A percentile compares a stretch with the other conserved stretches of the same genome.
These are phyloP conservation scores for Xylaria sp. DNA, from an alignment of 495 filamentous ascomycete genomes.

Conservation along the genomic window DNA sequence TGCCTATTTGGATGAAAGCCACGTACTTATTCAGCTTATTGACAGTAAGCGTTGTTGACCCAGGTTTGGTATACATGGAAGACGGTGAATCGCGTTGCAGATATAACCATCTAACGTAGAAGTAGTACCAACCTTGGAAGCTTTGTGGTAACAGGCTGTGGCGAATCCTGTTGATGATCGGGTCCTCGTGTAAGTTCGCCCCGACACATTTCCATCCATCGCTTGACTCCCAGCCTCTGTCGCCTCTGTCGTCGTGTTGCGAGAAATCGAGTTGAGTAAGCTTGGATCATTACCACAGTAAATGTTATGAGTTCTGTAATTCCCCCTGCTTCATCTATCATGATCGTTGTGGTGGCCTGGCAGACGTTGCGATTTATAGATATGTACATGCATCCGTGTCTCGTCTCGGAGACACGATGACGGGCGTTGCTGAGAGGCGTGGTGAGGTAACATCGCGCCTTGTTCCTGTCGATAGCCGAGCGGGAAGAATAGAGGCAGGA, in stretches of 20 bases:
- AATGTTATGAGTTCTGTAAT: not conserved
- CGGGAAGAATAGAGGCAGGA: conserved; percentile 2
- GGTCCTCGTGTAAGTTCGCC: not conserved
- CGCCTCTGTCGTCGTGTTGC: not conserved
- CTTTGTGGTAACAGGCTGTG: not conserved
- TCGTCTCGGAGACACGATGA: not conserved
- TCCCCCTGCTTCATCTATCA: not conserved
- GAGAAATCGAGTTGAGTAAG: not conserved
- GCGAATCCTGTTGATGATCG: not conserved
- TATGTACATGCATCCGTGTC: conserved; percentile 1
- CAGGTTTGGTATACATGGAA: not conserved
- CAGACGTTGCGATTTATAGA: conserved; percentile 3
- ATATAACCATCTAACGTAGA: not conserved
- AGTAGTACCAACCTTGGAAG: not conserved
- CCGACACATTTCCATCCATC: not conserved
- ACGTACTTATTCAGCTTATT: not conserved
- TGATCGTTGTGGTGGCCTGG: not conserved
- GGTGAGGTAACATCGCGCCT: conserved; percentile 8
- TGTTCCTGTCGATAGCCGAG: conserved; percentile 24
- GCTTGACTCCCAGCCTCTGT: not conserved
- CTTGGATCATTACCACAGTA: not conserved
- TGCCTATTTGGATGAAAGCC: too few relatives aligned
- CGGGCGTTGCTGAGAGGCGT: not conserved
- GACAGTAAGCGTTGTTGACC: not conserved
- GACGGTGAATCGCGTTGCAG: not conserved